Evolutionary conservation across 805 yeast species (phyloP), one percentile per base, ranked within the genome.

Genomic region (Nakazawaea molendinolei): DNA sequence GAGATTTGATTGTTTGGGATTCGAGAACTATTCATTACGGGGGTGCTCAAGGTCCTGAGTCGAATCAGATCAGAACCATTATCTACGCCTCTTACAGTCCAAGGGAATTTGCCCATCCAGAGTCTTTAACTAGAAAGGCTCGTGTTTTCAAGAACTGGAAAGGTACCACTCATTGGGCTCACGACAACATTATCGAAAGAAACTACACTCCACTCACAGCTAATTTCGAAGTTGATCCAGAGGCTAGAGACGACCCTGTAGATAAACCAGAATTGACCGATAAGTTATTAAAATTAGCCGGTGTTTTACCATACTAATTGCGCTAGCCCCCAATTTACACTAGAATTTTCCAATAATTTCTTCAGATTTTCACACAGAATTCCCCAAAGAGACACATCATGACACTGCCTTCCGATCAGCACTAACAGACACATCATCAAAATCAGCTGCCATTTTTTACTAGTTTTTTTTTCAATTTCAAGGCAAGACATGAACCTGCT

Each of bases 1-100:
- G 63, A 28, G 63, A 58, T 42, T 41, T 57, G 36, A 53, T 58
- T 24, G 23, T 58, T 5, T 58, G 63, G 63, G 63, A 56, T 38
- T 56, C 63, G 8, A 47, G 61, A 46, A 46, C 51, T 9, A 33
- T 46, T 20, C 63, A 56, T 39, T 56, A 52, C 47, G 61, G 61
- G 13, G 46, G 40, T 26, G 49, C 46, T 19, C 61, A 60, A 21
- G 44, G 44, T 7, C 45, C 42, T 5, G 47, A 42, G 8, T 40
- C 53, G 23, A 42, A 47, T n/a, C 41, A 41, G 26, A 48, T 58
- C 32, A 48, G 61, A 42, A 48, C 60, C 3, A 43, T 51, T 19
- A 50, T 56, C 4, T 56, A 56, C 38, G 47, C 52, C 15, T 47
- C 54, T 22, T 56, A 53, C 36, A 49, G 56, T 2, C 59, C 63